Conservation (phyloP, 805 yeast genomes). For the Candida multigemmis region DNA sequence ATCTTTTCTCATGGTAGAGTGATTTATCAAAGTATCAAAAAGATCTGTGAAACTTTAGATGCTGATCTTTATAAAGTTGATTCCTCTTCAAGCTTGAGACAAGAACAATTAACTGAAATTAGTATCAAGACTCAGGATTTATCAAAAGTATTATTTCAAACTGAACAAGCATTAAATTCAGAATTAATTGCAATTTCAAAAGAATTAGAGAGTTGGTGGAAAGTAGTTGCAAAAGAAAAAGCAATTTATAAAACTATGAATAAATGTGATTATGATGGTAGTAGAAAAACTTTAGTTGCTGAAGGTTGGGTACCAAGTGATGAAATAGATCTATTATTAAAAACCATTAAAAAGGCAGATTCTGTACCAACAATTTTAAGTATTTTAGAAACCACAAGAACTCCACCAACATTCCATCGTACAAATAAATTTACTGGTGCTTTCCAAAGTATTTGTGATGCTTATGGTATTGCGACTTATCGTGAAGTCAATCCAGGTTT, state of each 20-base stretch:
- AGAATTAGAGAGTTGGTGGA: slow-evolving; percentile 68
- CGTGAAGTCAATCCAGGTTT: slow-evolving; percentile 94
- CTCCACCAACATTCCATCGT: slow-evolving; percentile 92
- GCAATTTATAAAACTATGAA: slow-evolving; percentile 74
- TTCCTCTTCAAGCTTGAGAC: slow-evolving; percentile 15
- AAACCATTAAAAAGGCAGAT: slow-evolving; percentile 56
- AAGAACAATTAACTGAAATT: slow-evolving; percentile 18
- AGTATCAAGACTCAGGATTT: slow-evolving; percentile 22
- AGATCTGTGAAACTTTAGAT: slow-evolving; percentile 84
- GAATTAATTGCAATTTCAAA: slow-evolving; percentile 75
- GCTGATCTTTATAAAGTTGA: slow-evolving; percentile 67
- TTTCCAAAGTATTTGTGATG: slow-evolving; percentile 89
- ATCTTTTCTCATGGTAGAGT: slow-evolving; percentile 87
- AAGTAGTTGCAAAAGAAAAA: slow-evolving; percentile 59
- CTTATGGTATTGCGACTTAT: slow-evolving; percentile 89
- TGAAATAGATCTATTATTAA: slow-evolving; percentile 59
- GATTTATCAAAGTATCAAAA: slow-evolving; percentile 61
- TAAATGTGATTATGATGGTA: slow-evolving; percentile 68
- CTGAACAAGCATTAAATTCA: slow-evolving; percentile 55
- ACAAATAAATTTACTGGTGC: slow-evolving; percentile 93
- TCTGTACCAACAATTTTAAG: slow-evolving; percentile 43
- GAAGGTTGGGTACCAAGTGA: slow-evolving; percentile 95
- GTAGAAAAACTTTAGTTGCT: slow-evolving; percentile 80
- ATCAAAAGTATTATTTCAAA: slow-evolving; percentile 23
- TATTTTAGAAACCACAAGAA: slow-evolving; percentile 63